phyloP scores from a whole-genome alignment of 106 monocot species.

The Xerophyta viscosa region DNA sequence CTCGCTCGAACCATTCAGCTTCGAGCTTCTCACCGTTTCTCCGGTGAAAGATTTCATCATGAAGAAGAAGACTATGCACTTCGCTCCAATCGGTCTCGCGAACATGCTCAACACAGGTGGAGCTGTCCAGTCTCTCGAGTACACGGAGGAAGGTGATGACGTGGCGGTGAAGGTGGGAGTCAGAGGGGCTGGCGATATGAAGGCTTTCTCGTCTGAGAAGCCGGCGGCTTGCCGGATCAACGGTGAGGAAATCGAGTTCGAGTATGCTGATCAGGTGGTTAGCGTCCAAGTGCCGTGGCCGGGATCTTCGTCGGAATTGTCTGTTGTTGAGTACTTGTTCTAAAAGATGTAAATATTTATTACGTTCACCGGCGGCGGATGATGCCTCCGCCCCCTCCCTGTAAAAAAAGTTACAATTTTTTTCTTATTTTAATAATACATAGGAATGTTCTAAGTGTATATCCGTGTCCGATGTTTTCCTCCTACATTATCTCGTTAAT shows the following conservation, averaged over 20 bases:
- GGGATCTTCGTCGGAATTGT: conserved; percentile 32
- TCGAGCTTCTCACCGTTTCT: conserved; percentile 64
- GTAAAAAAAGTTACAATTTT: too few relatives aligned
- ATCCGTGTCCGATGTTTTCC: too few relatives aligned
- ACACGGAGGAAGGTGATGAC: background rate
- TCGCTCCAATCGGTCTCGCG: conserved; percentile 69
- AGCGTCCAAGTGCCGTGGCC: conserved; percentile 37
- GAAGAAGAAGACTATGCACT: conserved; percentile 11
- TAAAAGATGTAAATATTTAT: too few relatives aligned
- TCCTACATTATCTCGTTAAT: too few relatives aligned
- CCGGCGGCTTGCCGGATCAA: conserved; percentile 29
- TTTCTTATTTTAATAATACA: too few relatives aligned
- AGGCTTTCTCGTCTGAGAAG: conserved; percentile 31
- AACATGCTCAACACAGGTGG: conserved; percentile 82
- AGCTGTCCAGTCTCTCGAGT: conserved; percentile 29
- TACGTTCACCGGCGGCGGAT: too few relatives aligned
- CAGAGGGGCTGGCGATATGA: conserved; percentile 38
- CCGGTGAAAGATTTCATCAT: conserved; percentile 23
- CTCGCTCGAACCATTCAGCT: conserved; percentile 56
- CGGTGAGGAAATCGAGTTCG: conserved; percentile 27
- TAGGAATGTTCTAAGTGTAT: too few relatives aligned
- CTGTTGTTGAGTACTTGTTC: conserved; percentile 28
- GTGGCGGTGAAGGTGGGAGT: conserved; percentile 15
- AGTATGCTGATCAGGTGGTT: conserved; percentile 25
- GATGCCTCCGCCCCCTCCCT: too few relatives aligned